Evolutionary conservation across 345 rosid genomes (phyloP), one percentile per base, ranked within the genome.

Genomic region (Gossypium stocksii): DNA sequence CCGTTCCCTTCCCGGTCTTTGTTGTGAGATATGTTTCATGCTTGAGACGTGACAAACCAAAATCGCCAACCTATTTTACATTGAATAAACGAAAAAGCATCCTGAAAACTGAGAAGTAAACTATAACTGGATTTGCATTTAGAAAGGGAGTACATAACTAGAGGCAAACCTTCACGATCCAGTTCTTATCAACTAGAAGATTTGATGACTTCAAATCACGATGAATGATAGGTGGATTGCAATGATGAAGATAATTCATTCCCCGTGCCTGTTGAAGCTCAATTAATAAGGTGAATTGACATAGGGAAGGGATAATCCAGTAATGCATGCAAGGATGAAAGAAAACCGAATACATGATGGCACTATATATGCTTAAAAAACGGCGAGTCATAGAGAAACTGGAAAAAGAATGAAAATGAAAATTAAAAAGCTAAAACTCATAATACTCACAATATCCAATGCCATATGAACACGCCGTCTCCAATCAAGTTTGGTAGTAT

Each of bases 31-130:
- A 91, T 27, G 98, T 87, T 80, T 89, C 94, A 46, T 87, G 94
- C 81, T 95, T 95, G 75, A 95, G 87, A 79, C 99, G 99, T 4
- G 99, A 95, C 71, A 95, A 87, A 81, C 99, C 99, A 86, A 95
- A 95, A 87, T 95, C 99, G 63, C 96, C 96, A 73, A 95, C 99
- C 99, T 95, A 83, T 80, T 34, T 81, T 51, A 66, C 69, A 68
- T 76, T 23, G 16, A 62, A 8, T 34, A 34, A 48, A n/a, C 34
- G 4, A 70, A 68, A 34, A 73, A 17, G 51, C 61, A 63, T 20
- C 51, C 45, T 75, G 19, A 34, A 59, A 61, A 52, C 58, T 25
- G 34, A 29, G 49, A 57, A 17, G 16, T 12, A 67, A 67, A 43
- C 19, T 59, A 53, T 20, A 65, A 17, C 29, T 9, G 72, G 20